These are phyloP conservation scores for Termitomyces sp. DNA, from an alignment of 768 basidiomycete genomes.

Conservation along the genomic window DNA sequence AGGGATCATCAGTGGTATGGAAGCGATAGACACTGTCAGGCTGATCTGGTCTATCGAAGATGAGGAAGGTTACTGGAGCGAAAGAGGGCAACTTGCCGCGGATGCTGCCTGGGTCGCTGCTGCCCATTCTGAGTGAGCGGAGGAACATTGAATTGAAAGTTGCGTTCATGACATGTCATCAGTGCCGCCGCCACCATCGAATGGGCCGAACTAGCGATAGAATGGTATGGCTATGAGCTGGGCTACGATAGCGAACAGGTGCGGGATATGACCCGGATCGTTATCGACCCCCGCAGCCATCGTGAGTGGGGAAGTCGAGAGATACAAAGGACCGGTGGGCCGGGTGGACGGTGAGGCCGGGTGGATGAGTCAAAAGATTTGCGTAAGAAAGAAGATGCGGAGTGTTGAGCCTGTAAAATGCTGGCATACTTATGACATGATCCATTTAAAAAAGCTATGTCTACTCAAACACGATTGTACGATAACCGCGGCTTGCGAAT, in stretches of 20 bases:
- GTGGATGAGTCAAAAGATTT: slow-evolving; percentile 2
- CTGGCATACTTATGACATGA: not conserved
- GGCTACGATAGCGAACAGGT: slow-evolving; percentile 50
- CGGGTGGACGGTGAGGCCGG: not conserved
- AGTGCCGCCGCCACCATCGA: slow-evolving; percentile 39
- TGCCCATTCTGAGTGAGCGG: slow-evolving; percentile 56
- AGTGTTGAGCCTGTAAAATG: not conserved
- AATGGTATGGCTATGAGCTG: slow-evolving; percentile 55
- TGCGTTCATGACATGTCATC: not conserved
- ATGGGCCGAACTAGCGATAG: slow-evolving; percentile 44
- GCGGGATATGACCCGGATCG: slow-evolving; percentile 28
- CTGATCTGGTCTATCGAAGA: slow-evolving; percentile 55
- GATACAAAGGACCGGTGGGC: slow-evolving; percentile 28
- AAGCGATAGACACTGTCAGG: slow-evolving; percentile 43
- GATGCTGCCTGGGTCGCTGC: slow-evolving; percentile 57
- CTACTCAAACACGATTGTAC: not conserved
- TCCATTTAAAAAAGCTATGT: not conserved
- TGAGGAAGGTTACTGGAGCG: slow-evolving; percentile 62
- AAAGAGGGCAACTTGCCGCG: slow-evolving; percentile 55
- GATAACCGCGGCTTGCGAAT: slow-evolving; percentile 2
- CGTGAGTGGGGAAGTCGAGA: slow-evolving; percentile 43
- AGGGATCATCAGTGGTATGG: slow-evolving; percentile 34
- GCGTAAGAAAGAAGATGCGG: not conserved
- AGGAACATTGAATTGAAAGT: slow-evolving; percentile 2
- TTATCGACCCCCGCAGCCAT: slow-evolving; percentile 34